Base-by-base conservation (phyloP, 108 stramenopile species). In the Conticribra guillardii region DNA sequence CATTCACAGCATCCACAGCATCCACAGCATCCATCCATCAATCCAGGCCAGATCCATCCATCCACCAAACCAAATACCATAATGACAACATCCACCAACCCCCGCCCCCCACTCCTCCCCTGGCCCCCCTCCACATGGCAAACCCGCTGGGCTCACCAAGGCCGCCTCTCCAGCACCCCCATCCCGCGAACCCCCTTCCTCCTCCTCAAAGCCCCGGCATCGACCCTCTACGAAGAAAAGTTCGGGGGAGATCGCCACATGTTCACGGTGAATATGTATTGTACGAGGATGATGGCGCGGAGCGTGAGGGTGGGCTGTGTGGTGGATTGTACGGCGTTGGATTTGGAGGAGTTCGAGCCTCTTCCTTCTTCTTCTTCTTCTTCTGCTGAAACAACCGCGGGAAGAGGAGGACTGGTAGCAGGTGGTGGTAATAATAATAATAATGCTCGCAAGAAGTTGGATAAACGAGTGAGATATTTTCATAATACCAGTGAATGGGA, bases 401-500 rank as follows among this genome's bases (percentile, higher is more conserved):
- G 45, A 41, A 56, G 0, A 21, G 27, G 37, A 22, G 60, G 0
- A 23, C 16, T 32, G 49, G 23, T 24, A 50, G 48, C 19, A 2
- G 18, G 8, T 4, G 23, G 0, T 8, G 47, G 19, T 18, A 52
- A 34, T 54, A 26, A 22, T 45, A 57, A 56, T 17, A 53, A 33
- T 49, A 45, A 56, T 8, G 1, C 57, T 4, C 34, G 47, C 17
- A 64, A 41, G 44, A 24, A 21, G 4, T 11, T 54, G 3, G 81
- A 82, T 67, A 29, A 54, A 14, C 59, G 81, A 52, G 75, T 81
- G 49, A 44, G 81, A 29, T 83, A 83, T 55, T 80, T 83, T 67
- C 82, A 83, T 52, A 78, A 83, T 71, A 58, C 79, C 0, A 54
- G 37, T 41, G 82, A 83, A 37, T 83, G 82, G 82, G 79, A 80